Percentiles rank a stretch among this genome's conserved stretches.
These are phyloP conservation scores for Cicer judaicum DNA, from an alignment of 306 rosid genomes.

Conservation along the genomic window DNA sequence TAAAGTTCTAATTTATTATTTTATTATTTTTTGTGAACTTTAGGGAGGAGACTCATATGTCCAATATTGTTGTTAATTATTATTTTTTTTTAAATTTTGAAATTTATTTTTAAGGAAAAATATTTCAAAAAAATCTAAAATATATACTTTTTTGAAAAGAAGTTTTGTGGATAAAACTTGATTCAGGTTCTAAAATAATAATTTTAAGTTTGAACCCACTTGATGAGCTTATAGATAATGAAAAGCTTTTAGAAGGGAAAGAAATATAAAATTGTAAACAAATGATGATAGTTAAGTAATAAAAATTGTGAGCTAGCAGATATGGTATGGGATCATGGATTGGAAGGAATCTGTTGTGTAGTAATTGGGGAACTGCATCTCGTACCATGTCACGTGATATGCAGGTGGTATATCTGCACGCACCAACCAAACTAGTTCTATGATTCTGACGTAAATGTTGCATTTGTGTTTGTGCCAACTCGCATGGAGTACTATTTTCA, in stretches of 20 bases:
- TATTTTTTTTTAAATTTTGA: no score
- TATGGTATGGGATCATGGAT: neutral
- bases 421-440: slow-evolving; percentile 34
- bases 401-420: slow-evolving; percentile 1
- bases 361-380: neutral
- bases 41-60: no score
- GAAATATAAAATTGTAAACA: neutral
- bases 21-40: no score
- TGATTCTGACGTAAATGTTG: slow-evolving; percentile 14
- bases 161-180: neutral
- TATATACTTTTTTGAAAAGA: neutral
- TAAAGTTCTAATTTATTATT: no score
- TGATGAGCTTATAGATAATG: neutral
- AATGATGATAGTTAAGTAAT: slow-evolving; percentile 15
- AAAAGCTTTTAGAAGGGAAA: neutral
- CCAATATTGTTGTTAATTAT: no score
- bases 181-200: neutral
- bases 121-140: no score
- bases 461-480: slow-evolving; percentile 44
- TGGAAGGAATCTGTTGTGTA: neutral
- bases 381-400: slow-evolving; percentile 37
- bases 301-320: slow-evolving; percentile 11
- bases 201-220: neutral
- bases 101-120: no score
- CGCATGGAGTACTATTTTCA: neutral